Conservation (phyloP, 2,329 filamentous ascomycete species). For the Ustulina deusta region DNA sequence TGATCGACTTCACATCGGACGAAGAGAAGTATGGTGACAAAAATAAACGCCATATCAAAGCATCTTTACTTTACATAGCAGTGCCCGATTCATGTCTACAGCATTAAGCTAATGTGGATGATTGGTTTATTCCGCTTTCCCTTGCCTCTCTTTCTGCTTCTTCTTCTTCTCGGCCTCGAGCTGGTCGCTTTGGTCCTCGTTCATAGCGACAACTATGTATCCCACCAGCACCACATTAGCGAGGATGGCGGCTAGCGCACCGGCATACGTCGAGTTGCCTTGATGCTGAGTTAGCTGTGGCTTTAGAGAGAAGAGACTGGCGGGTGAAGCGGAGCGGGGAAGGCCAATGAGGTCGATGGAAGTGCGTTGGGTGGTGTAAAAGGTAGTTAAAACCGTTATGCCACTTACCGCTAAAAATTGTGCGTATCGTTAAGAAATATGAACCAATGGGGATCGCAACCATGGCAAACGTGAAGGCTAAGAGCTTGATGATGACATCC, state of each 20-base stretch:
- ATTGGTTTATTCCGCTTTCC: constrained; percentile 32
- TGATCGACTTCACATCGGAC: too few species aligned
- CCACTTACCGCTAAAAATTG: constrained; percentile 77
- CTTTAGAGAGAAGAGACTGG: not conserved
- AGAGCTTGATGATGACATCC: constrained; percentile 87
- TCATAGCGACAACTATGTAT: constrained; percentile 94
- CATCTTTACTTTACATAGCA: not conserved
- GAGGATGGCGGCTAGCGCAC: constrained; percentile 84
- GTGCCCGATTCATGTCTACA: not conserved
- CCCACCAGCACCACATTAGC: constrained; percentile 90
- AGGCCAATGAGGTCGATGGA: too few species aligned
- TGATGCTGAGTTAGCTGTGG: constrained; percentile 11
- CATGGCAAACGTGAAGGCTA: constrained; percentile 94
- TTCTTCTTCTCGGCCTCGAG: constrained; percentile 56
- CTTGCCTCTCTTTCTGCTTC: constrained; percentile 59
- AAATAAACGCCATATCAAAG: not conserved
- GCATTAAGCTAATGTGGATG: not conserved
- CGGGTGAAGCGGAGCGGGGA: not conserved
- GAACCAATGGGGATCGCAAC: constrained; percentile 85
- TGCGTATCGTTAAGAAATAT: constrained; percentile 85
- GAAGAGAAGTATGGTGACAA: not conserved
- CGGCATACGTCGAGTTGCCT: constrained; percentile 92
- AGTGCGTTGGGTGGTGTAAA: not conserved
- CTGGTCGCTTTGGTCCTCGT: constrained; percentile 76
- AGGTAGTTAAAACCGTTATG: not conserved